Conservation (phyloP, 1,284 basidiomycete genomes). For the Exobasidium rhododendri region DNA sequence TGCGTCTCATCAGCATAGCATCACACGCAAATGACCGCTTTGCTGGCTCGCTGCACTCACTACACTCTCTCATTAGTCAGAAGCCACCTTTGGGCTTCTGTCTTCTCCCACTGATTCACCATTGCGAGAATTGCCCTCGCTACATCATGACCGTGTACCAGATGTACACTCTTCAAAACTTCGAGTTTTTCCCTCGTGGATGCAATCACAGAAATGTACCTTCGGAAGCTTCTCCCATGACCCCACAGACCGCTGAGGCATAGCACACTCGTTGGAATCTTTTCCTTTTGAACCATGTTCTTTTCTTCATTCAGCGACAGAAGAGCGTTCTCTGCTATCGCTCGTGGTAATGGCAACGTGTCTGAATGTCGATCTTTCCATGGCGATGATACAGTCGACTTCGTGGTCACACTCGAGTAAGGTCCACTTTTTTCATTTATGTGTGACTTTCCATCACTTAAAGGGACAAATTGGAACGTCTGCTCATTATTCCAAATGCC, state of each 20-base stretch:
- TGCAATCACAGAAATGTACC: conserved; percentile 33
- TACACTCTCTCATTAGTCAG: conserved; percentile 25
- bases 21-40: background rate
- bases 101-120: conserved; percentile 18
- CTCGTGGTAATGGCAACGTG: conserved; percentile 9
- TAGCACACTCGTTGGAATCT: conserved; percentile 24
- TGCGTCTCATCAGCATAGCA: too few relatives aligned
- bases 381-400: conserved; percentile 5
- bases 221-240: conserved; percentile 27
- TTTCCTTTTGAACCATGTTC: conserved; percentile 6
- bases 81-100: conserved; percentile 40
- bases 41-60: too few relatives aligned
- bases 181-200: conserved; percentile 29
- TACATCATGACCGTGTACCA: conserved; percentile 43
- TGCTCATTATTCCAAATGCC: conserved; percentile 38
- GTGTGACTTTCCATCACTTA: conserved; percentile 9
- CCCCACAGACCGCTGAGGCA: conserved; percentile 45
- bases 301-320: background rate
- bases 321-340: conserved; percentile 10
- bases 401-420: too few relatives aligned
- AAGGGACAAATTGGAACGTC: conserved; percentile 25
- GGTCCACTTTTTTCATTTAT: background rate
- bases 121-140: conserved; percentile 35
- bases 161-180: conserved; percentile 35
- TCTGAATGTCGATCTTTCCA: conserved; percentile 16